phyloP scores from a whole-genome alignment of 208 protist genomes.

The Porcisia hertigi region DNA sequence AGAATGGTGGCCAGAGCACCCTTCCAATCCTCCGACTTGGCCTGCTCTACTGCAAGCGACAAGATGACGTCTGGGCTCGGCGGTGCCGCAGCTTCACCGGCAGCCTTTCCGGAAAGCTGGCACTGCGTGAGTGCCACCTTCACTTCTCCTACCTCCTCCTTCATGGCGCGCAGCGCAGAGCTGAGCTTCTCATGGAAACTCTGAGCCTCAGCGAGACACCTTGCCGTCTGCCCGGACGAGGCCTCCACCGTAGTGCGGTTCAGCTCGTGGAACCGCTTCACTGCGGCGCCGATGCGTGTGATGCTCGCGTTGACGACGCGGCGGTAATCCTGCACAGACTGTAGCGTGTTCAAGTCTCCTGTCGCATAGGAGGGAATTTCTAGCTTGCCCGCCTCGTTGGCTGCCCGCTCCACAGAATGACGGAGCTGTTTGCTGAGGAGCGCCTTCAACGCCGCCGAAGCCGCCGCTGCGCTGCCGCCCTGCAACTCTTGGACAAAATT shows the following conservation, averaged over 20 bases:
- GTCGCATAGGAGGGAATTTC: constrained; percentile 36
- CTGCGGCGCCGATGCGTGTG: constrained; percentile 38
- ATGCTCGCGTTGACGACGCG: constrained; percentile 55
- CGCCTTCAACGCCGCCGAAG: constrained; percentile 58
- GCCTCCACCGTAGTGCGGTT: constrained; percentile 44
- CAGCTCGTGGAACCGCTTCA: constrained; percentile 36
- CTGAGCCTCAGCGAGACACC: constrained; percentile 34
- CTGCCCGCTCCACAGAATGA: constrained; percentile 62
- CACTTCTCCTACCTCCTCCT: constrained; percentile 56
- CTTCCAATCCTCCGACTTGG: constrained; percentile 68
- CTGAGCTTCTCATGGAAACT: constrained; percentile 42
- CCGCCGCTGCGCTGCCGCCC: constrained; percentile 47
- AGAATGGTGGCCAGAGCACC: constrained; percentile 70
- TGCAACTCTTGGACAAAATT: constrained; percentile 73
- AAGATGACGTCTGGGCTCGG: constrained; percentile 74
- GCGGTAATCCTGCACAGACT: constrained; percentile 62
- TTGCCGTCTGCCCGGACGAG: constrained; percentile 32
- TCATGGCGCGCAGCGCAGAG: constrained; percentile 39
- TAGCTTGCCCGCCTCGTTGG: constrained; percentile 57
- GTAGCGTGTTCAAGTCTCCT: constrained; percentile 62
- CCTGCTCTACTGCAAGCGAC: constrained; percentile 50
- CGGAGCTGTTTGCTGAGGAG: constrained; percentile 73
- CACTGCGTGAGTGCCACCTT: constrained; percentile 39
- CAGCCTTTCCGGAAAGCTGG: constrained; percentile 18
- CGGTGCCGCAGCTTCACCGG: constrained; percentile 13